Evolutionary conservation across 2,329 filamentous ascomycete species (phyloP).

Genomic region (Pseudogymnoascus sp.): DNA sequence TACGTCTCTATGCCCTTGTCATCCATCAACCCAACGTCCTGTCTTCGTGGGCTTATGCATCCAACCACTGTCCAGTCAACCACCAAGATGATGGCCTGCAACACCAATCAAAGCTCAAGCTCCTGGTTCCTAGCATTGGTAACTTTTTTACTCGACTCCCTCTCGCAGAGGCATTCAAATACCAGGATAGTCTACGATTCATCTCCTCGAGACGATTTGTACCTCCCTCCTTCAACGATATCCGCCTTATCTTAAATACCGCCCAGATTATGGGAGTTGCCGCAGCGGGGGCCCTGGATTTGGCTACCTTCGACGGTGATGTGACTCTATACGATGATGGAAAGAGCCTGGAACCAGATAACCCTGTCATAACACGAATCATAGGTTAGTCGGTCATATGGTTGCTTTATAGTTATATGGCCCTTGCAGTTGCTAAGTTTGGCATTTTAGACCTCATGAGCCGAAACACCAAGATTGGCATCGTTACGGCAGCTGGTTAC

Average conservation of each 20-base stretch:
- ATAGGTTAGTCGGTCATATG: constrained; percentile 34
- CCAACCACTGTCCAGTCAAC: constrained; percentile 43
- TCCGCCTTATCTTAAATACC: constrained; percentile 86
- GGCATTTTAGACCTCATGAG: constrained; percentile 63
- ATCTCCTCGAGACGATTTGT: constrained; percentile 92
- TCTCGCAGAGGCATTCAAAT: constrained; percentile 83
- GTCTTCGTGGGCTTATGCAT: neutral
- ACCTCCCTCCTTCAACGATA: constrained; percentile 93
- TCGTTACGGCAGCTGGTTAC: constrained; percentile 95
- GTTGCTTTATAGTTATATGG: constrained; percentile 11
- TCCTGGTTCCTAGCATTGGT: constrained; percentile 86
- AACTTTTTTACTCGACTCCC: constrained; percentile 86
- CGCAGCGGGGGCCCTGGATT: constrained; percentile 61
- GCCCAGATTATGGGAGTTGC: constrained; percentile 92
- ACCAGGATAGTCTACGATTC: constrained; percentile 76
- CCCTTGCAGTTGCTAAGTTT: neutral
- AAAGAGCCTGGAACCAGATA: constrained; percentile 64
- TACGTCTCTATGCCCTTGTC: constrained; percentile 32
- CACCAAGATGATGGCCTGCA: constrained; percentile 59
- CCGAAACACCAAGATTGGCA: constrained; percentile 77
- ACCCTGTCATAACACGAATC: constrained; percentile 65
- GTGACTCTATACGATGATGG: constrained; percentile 94
- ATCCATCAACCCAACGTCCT: neutral
- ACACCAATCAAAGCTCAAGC: constrained; percentile 80
- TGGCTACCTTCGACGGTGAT: constrained; percentile 96